Base-by-base conservation (phyloP, 495 filamentous ascomycete species). In the Lichenothelia convexa region DNA sequence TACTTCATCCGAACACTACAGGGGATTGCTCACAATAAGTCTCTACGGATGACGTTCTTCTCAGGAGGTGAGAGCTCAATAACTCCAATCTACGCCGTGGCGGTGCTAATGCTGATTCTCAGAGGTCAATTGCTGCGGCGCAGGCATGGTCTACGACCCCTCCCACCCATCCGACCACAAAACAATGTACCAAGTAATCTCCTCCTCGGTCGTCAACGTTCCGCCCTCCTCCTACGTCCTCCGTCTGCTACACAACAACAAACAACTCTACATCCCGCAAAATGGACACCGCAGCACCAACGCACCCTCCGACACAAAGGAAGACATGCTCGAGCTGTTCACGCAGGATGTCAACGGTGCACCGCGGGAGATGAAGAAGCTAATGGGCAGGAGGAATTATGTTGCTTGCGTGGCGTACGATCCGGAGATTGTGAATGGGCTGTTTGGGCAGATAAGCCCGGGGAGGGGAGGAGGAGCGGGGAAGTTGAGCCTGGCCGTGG, bases 271-370 rank as follows among this genome's bases (percentile, higher is more conserved):
- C 53, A 60, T 97, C 21, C 91, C 89, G 1, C 66, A 68, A 30
- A 97, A 97, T 56, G 91, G 91, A 15, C 79, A 91, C 52, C 77
- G 81, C 43, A 32, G 38, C 72, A 2, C 62, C 75, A 47, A 55
- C 64, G 32, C 29, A 13, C 53, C 66, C n/a, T 65, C 60, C 17
- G 89, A 97, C 51, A 97, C 89, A 24, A 97, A 97, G 55, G 89
- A 97, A 57, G 89, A 97, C 53, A 97, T 97, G 89, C 85, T 95
- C 75, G 89, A 97, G 60, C 82, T 97, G 44, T 97, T 97, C 68
- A 77, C 86, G 52, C 75, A 68, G 5, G 89, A 97, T 47, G 80
- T 87, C 13, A 78, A 70, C 34, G 86, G 91, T 11, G 61, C 70
- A 19, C 59, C 72, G 1, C 65, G 91, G 18, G 89, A 97, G 57